Percentiles rank a stretch among this genome's conserved stretches.
phyloP scores from a whole-genome alignment of 2,329 filamentous ascomycete species.

The Aspergillus sp. region DNA sequence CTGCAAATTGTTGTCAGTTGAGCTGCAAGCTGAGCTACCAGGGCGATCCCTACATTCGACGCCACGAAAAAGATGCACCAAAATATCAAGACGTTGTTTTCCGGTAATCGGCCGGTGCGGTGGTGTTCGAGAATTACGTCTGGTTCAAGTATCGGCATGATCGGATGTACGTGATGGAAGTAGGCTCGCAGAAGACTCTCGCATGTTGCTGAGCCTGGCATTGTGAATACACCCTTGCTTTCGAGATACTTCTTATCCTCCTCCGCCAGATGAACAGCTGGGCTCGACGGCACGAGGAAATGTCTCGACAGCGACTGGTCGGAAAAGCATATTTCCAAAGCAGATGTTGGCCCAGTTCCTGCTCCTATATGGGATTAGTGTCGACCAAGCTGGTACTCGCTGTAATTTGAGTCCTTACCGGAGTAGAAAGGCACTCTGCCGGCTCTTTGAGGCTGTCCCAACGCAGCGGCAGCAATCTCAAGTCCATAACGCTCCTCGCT shows the following conservation, averaged over 20 bases:
- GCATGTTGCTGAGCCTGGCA: slow-evolving; percentile 33
- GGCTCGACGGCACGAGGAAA: slow-evolving; percentile 21
- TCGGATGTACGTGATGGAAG: slow-evolving; percentile 42
- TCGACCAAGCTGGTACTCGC: too few relatives aligned
- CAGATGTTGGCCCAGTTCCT: slow-evolving; percentile 24
- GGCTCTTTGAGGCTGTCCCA: slow-evolving; percentile 20
- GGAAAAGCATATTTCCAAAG: slow-evolving; percentile 24
- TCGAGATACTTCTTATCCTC: slow-evolving; percentile 30
- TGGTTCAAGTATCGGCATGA: slow-evolving; percentile 41
- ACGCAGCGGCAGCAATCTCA: slow-evolving; percentile 28
- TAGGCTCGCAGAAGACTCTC: slow-evolving; percentile 38
- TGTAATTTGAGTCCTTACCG: slow-evolving; percentile 12
- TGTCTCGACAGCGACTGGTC: slow-evolving; percentile 23
- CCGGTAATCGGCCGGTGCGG: slow-evolving; percentile 27
- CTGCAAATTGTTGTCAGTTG: slow-evolving; percentile 16
- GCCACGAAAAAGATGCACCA: slow-evolving; percentile 47
- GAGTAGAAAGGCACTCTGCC: slow-evolving; percentile 30
- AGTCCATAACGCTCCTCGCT: slow-evolving; percentile 26
- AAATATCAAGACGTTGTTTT: slow-evolving; percentile 40
- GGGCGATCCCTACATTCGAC: slow-evolving; percentile 29
- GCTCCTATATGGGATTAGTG: slow-evolving; percentile 19
- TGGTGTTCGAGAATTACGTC: slow-evolving; percentile 32
- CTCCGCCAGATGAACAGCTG: slow-evolving; percentile 14
- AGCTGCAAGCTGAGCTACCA: background rate
- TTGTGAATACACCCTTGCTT: slow-evolving; percentile 38